Conservation (phyloP, 2,329 filamentous ascomycete species). For the Trichophyton rubrum region DNA sequence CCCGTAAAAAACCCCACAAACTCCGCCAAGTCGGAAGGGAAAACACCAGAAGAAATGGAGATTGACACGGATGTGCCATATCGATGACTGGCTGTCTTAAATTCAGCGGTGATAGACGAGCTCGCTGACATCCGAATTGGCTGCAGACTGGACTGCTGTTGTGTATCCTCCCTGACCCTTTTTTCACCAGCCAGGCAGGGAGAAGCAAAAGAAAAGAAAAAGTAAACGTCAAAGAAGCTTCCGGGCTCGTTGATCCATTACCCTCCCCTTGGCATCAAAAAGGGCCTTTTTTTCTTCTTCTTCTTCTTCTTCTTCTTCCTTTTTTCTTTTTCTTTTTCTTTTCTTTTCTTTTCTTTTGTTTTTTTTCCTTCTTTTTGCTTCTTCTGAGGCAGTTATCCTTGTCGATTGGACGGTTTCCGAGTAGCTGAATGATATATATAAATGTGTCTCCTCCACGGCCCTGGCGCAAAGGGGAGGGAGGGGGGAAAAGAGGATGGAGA, state of each 20-base stretch:
- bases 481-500: background rate
- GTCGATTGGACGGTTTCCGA: background rate
- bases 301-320: no score
- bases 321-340: no score
- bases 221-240: constrained; percentile 3
- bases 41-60: background rate
- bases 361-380: no score
- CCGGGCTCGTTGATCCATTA: background rate
- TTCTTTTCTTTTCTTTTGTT: no score
- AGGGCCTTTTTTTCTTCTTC: background rate
- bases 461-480: background rate
- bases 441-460: background rate
- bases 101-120: background rate
- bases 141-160: no score
- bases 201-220: background rate
- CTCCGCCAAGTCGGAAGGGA: background rate
- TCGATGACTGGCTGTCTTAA: background rate
- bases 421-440: background rate
- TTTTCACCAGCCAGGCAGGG: background rate
- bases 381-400: background rate
- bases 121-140: background rate
- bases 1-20: background rate
- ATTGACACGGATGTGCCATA: background rate
- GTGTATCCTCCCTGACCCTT: no score
- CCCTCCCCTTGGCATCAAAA: background rate